Percentiles rank a stretch among this genome's conserved stretches.
Conservation (phyloP, 768 basidiomycete species). For the Vararia minispora region DNA sequence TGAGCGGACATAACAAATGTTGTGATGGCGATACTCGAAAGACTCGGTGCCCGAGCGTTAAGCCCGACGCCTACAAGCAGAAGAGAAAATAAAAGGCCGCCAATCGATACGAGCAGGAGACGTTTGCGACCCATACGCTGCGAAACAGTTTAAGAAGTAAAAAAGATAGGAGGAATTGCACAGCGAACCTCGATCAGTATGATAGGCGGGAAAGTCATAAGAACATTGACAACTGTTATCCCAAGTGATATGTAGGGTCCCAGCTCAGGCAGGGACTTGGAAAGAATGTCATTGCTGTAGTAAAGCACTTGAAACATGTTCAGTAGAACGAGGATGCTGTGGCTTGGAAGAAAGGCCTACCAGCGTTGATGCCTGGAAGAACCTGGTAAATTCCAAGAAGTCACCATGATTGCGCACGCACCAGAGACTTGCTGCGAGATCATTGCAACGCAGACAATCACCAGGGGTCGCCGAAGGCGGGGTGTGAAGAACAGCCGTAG, state of each 20-base stretch:
- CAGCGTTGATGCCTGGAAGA: conserved; percentile 60
- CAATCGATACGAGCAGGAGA: conserved; percentile 55
- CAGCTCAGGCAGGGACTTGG: conserved; percentile 63
- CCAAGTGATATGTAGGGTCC: conserved; percentile 78
- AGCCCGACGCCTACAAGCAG: conserved; percentile 61
- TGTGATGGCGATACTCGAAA: conserved; percentile 67
- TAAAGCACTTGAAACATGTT: conserved; percentile 52
- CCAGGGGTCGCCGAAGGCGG: conserved; percentile 47
- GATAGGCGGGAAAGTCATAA: conserved; percentile 80
- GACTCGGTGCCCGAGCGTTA: conserved; percentile 40
- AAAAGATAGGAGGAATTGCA: not conserved
- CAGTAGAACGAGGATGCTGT: not conserved
- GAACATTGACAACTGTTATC: conserved; percentile 74
- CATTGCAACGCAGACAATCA: conserved; percentile 63
- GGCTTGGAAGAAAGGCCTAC: conserved; percentile 20
- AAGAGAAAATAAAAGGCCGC: conserved; percentile 57
- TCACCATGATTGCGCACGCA: not conserved
- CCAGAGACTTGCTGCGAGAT: conserved; percentile 72
- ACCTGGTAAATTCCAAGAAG: not conserved
- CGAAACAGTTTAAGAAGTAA: not conserved
- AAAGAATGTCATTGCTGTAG: conserved; percentile 83
- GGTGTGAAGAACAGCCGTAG: conserved; percentile 35
- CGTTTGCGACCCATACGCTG: conserved; percentile 66
- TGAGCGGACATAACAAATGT: conserved; percentile 64
- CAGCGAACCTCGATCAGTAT: conserved; percentile 70